phyloP scores from a whole-genome alignment of 1,139 yeast species.

The Debaryomycetaceae sp. region DNA sequence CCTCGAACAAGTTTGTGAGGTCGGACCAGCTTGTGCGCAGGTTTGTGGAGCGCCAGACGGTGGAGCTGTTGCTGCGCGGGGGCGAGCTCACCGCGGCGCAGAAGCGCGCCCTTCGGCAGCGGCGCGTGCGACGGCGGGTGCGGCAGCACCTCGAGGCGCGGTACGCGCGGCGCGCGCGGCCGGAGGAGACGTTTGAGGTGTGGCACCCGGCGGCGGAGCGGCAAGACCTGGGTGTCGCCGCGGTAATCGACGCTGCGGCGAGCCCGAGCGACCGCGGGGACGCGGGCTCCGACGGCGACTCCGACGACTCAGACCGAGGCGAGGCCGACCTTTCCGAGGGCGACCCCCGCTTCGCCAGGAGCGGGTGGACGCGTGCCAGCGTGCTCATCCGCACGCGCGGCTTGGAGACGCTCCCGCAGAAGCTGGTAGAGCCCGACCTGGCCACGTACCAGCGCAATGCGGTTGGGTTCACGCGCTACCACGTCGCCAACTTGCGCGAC shows the following conservation, averaged over 20 bases:
- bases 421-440: slow-evolving; percentile 4
- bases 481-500: slow-evolving; percentile 26
- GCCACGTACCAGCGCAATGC: slow-evolving; percentile 6
- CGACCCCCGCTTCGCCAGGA: no score
- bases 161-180: slow-evolving; percentile 15
- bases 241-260: slow-evolving; percentile 9
- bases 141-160: slow-evolving; percentile 15
- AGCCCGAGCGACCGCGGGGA: neutral
- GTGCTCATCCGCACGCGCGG: slow-evolving; percentile 26
- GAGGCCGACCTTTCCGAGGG: no score
- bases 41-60: slow-evolving; percentile 18
- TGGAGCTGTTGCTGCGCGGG: slow-evolving; percentile 12
- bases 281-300: slow-evolving; percentile 1
- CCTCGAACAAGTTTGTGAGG: slow-evolving; percentile 13
- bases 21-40: slow-evolving; percentile 15
- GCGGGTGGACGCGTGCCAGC: slow-evolving; percentile 19
- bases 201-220: slow-evolving; percentile 26
- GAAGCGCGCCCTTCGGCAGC: slow-evolving; percentile 12
- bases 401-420: slow-evolving; percentile 20
- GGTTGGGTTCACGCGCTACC: slow-evolving; percentile 18
- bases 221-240: slow-evolving; percentile 5
- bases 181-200: slow-evolving; percentile 36
- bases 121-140: slow-evolving; percentile 13
- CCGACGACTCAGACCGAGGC: slow-evolving; percentile 20
- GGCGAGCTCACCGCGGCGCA: slow-evolving; percentile 10